Evolutionary conservation across 2,329 filamentous ascomycete species (phyloP), one percentile per base, ranked within the genome.

Genomic region (Phaeosphaeriaceae sp.): DNA sequence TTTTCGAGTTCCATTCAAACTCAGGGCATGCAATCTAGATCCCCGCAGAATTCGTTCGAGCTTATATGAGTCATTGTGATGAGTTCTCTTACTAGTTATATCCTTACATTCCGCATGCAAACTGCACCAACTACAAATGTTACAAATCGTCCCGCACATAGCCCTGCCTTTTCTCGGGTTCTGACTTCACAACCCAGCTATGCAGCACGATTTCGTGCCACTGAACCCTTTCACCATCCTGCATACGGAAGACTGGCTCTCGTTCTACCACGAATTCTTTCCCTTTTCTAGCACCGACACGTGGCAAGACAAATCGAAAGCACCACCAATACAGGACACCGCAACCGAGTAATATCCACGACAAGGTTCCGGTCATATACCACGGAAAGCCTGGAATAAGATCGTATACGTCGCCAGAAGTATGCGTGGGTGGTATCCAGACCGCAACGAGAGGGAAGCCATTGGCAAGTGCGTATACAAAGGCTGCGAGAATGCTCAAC

Each of bases 141-240:
- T 42, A 48, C 4, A 40, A 33, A 36, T 53, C 55, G 17, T 53
- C 25, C 27, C 47, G 25, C 20, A 45, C 25, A 44, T 53, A 53
- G 2, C 36, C 21, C 17, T 13, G 41, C 9, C 53, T 31, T 51
- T 54, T 57, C 10, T 58, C 58, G 7, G 53, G 51, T 51, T 57
- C 54, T 17, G 22, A 45, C 45, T 57, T 53, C 2, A 52, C 60
- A 52, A 53, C 42, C 31, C 42, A 62, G 47, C 47, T 54, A 51
- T 48, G 58, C 54, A 58, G 56, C 11, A 57, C 54, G 45, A 57
- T 62, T 48, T 62, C 62, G 50, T 65, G 62, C 53, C 50, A 62
- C 48, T 65, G 54, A 44, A 65, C 62, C 21, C 54, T 52, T 9
- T 58, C 55, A 2, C 62, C 62, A 33, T 62, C 33, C 49, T 56